Evolutionary conservation across 495 filamentous ascomycete species (phyloP), one percentile per base, ranked within the genome.

Genomic region (Penicillium manginii): DNA sequence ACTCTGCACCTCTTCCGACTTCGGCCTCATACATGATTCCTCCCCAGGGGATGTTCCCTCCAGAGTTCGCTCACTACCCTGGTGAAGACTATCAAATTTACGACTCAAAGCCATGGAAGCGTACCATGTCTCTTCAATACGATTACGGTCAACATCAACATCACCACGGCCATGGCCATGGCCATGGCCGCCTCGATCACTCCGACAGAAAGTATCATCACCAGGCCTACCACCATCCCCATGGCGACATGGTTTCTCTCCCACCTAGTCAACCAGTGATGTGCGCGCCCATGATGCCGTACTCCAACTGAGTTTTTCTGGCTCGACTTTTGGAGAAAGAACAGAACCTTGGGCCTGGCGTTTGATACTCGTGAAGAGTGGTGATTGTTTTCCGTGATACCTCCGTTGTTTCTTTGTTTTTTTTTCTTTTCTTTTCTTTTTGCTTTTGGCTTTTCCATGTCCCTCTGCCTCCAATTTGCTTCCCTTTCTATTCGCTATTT

Each of bases 251-350:
- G 52, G 50, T 67, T 10, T 65, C 68, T 21, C 59, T 67, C 11
- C 61, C 68, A 33, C 59, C 65, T 23, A 61, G 59, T 29, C 63
- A 69, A 50, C 39, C 69, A 22, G 59, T 63, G 11, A 68, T 73
- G 62, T 77, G 74, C 60, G 68, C 71, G 5, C 73, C 73, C 6
- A 59, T 65, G 47, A 67, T 66, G 42, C 61, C 63, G 19, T 77
- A 76, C 49, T 58, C 70, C 37, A 62, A 64, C 18, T 58, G 68
- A 50, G 57, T 66, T 11, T 52, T 22, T 26, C 21, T 12, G 45
- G n/a, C 45, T 47, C 21, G 18, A 47, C 45, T 15, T 26, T 47
- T 19, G 22, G 10, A 26, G 23, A 26, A 26, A 3, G 7, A 6
- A 26, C 26, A 47, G 40, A 45, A 19, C n/a, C 8, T 47, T 47